Conservation (phyloP, 2,329 filamentous ascomycete species). For the Knufia fluminis region DNA sequence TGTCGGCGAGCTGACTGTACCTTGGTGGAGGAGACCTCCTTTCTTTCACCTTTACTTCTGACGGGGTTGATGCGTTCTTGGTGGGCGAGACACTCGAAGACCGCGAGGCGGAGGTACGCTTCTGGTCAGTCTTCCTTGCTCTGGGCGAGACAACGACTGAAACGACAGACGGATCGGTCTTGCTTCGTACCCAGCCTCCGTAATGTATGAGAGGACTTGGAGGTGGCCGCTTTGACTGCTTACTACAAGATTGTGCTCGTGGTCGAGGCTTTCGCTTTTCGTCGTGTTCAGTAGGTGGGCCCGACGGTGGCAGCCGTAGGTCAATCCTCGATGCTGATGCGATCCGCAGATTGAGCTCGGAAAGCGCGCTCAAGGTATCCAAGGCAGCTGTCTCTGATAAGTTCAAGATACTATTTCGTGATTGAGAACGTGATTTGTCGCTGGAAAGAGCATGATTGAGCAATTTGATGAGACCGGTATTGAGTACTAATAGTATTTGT, state of each 20-base stretch:
- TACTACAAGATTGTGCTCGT: slow-evolving; percentile 5
- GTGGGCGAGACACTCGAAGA: not conserved
- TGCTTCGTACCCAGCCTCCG: slow-evolving; percentile 21
- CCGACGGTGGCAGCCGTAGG: not conserved
- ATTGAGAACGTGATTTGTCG: slow-evolving; percentile 7
- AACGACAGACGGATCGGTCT: slow-evolving; percentile 18
- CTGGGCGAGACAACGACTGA: slow-evolving; percentile 11
- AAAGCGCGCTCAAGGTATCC: slow-evolving; percentile 22
- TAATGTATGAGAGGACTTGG: slow-evolving; percentile 12
- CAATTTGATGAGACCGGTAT: slow-evolving; percentile 22
- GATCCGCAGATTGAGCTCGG: slow-evolving; percentile 20
- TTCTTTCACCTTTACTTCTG: not conserved
- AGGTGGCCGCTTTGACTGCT: slow-evolving; percentile 12
- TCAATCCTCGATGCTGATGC: slow-evolving; percentile 6
- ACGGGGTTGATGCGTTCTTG: not conserved
- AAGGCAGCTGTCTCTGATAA: slow-evolving; percentile 20
- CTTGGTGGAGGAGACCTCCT: not conserved
- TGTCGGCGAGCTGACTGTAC: not conserved
- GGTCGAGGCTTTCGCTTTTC: slow-evolving; percentile 9
- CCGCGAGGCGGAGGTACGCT: slow-evolving; percentile 3
- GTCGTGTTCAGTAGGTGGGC: not conserved
- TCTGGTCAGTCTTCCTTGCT: slow-evolving; percentile 4
- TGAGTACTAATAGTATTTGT: slow-evolving; percentile 22
- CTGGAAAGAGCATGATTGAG: slow-evolving; percentile 19
- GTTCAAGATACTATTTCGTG: slow-evolving; percentile 14